Conservation (phyloP, 805 yeast species). For the Saccharomycopsis babjevae region DNA sequence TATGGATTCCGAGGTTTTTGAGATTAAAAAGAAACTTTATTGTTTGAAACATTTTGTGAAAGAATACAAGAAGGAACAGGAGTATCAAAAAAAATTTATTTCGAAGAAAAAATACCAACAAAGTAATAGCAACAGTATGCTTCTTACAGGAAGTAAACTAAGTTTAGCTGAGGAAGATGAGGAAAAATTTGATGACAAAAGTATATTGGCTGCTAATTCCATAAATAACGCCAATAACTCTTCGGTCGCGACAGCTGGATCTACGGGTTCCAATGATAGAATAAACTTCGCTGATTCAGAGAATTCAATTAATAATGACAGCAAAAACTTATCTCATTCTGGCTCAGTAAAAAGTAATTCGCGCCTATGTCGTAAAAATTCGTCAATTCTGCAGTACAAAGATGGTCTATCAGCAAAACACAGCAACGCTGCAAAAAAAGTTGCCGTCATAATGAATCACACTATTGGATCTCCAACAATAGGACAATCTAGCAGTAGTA, state of each 20-base stretch:
- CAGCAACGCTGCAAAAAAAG: background rate
- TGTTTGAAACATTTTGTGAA: constrained; percentile 9
- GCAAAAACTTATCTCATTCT: background rate
- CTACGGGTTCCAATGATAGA: background rate
- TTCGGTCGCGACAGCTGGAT: background rate
- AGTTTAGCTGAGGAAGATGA: background rate
- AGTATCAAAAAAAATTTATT: background rate
- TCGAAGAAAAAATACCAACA: background rate
- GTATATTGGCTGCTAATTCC: too few species aligned
- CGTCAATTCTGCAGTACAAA: background rate
- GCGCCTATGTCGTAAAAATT: background rate
- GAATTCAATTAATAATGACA: background rate
- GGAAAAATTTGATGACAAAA: background rate
- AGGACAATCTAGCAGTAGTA: background rate
- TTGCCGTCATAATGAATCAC: background rate
- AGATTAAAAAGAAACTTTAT: constrained; percentile 8
- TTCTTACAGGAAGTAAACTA: background rate
- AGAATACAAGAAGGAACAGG: constrained; percentile 7
- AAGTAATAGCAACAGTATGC: background rate
- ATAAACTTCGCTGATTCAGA: background rate
- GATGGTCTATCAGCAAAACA: background rate
- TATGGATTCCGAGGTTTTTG: constrained; percentile 4
- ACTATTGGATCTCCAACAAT: background rate
- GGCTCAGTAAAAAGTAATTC: background rate
- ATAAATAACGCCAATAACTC: too few species aligned